Evolutionary conservation across 108 stramenopile genomes (phyloP).

Genomic region (Nitzschia putrida): DNA sequence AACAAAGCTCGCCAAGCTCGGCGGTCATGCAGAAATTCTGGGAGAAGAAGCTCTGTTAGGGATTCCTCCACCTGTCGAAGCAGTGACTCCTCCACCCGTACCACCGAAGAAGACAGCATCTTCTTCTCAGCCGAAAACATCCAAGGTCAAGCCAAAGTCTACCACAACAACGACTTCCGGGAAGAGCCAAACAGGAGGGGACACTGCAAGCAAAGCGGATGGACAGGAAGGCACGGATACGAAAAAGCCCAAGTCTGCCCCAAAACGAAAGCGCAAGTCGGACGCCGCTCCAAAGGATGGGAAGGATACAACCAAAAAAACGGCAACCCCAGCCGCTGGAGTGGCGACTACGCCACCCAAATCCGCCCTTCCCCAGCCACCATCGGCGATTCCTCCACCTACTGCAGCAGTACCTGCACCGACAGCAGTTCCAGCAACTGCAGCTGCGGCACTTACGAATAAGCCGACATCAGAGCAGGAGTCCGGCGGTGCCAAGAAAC

Average conservation of each 20-base stretch:
- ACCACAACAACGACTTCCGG: slow-evolving; percentile 17
- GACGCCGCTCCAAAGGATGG: slow-evolving; percentile 19
- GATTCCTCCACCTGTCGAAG: slow-evolving; percentile 41
- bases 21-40: slow-evolving; percentile 24
- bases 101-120: slow-evolving; percentile 10
- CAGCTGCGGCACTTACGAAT: background rate
- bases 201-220: slow-evolving; percentile 1
- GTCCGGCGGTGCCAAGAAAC: slow-evolving; percentile 33
- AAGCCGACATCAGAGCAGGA: background rate
- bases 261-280: slow-evolving; percentile 52
- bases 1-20: slow-evolving; percentile 48
- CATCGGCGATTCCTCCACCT: slow-evolving; percentile 9
- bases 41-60: slow-evolving; percentile 58
- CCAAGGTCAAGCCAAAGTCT: background rate
- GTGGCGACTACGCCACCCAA: background rate
- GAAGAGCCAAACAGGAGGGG: slow-evolving; percentile 4
- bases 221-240: slow-evolving; percentile 13
- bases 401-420: slow-evolving; percentile 6
- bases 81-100: slow-evolving; percentile 21
- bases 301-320: slow-evolving; percentile 19
- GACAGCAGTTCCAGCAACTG: background rate
- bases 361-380: background rate
- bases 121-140: slow-evolving; percentile 23
- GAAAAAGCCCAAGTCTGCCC: slow-evolving; percentile 23
- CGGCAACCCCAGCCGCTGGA: slow-evolving; percentile 23